phyloP scores from a whole-genome alignment of 352 stramenopile genomes.

The Phytophthora cajani region DNA sequence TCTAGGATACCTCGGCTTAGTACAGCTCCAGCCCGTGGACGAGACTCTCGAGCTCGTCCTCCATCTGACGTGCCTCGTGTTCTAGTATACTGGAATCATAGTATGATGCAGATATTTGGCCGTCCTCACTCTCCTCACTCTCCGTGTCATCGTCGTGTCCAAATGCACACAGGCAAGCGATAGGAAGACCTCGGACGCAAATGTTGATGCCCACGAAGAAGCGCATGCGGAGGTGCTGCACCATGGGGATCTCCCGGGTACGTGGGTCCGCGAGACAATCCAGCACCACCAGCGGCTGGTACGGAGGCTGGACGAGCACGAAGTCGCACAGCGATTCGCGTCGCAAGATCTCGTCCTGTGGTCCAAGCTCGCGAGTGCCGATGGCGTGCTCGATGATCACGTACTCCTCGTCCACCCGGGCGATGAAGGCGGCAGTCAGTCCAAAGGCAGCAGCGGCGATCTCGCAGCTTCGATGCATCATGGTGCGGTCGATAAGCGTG shows the following conservation, averaged over 20 bases:
- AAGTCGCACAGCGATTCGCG: constrained; percentile 65
- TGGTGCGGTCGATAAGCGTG: constrained; percentile 58
- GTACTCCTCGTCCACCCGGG: constrained; percentile 55
- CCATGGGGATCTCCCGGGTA: constrained; percentile 61
- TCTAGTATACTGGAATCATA: constrained; percentile 50
- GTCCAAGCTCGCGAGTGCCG: constrained; percentile 30
- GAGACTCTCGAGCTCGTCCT: constrained; percentile 54
- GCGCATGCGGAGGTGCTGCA: constrained; percentile 56
- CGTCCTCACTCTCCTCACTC: constrained; percentile 22
- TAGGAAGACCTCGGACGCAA: constrained; percentile 54
- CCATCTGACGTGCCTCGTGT: constrained; percentile 51
- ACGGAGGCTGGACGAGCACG: constrained; percentile 52
- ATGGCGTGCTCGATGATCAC: constrained; percentile 61
- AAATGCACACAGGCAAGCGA: constrained; percentile 68
- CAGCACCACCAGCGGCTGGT: constrained; percentile 51
- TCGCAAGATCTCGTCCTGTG: constrained; percentile 47
- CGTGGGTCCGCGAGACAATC: constrained; percentile 56
- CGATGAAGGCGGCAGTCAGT: constrained; percentile 58
- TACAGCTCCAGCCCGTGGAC: constrained; percentile 49
- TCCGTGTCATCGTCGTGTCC: constrained; percentile 40
- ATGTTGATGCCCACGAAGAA: constrained; percentile 64
- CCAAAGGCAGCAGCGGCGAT: constrained; percentile 51
- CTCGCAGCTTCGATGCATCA: constrained; percentile 71
- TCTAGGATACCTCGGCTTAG: constrained; percentile 39
- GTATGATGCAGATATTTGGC: constrained; percentile 32